Evolutionary conservation across 2,329 filamentous ascomycete genomes (phyloP), one percentile per base, ranked within the genome.

Genomic region (Thyridium curvatum): DNA sequence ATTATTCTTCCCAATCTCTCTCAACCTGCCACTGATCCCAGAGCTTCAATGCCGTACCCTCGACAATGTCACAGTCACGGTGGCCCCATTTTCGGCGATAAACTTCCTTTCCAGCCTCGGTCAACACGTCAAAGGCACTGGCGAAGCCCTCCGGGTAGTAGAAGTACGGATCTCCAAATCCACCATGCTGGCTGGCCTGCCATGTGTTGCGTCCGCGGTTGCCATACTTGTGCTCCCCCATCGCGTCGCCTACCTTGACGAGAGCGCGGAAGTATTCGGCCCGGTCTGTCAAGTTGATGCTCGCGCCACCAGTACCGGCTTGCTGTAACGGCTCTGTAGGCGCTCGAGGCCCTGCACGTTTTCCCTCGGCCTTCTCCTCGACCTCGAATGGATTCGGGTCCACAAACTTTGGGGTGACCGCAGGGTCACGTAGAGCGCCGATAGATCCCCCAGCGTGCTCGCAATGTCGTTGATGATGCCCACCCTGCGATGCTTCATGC

Each of bases 361-460:
- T n/a, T n/a, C n/a, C n/a, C 53, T 97, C 93, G 2, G 83, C 84
- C 53, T 95, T 90, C 60, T 97, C 98, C 58, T 98, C 93, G 0
- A 85, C 86, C 64, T 96, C 21, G 10, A 26, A 26, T 10, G 21
- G 21, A 26, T 10, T 10, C 10, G 6, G 21, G 21, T 26, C 21
- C 6, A 10, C 21, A 10, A 26, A 26, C 21, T 10, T 6, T 6
- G 21, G 6, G 6, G 6, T 10, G 6, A 26, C 21, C 6, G 6
- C 21, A 10, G 21, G 21, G 21, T 6, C 21, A 10, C 21, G 21
- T 10, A 26, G 21, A 10, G 21, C 21, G 10, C 21, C 21, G 21
- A 26, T 10, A n/a, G n/a, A 10, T 26, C 21, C 21, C 6, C 21
- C 6, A 26, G 21, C 21, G 10, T 10, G 21, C 6, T 26, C 10